Percentiles rank a stretch among this genome's conserved stretches.
Evolutionary conservation across 176 grass and related monocot genomes (phyloP).

Genomic region (Hordeum marinum): DNA sequence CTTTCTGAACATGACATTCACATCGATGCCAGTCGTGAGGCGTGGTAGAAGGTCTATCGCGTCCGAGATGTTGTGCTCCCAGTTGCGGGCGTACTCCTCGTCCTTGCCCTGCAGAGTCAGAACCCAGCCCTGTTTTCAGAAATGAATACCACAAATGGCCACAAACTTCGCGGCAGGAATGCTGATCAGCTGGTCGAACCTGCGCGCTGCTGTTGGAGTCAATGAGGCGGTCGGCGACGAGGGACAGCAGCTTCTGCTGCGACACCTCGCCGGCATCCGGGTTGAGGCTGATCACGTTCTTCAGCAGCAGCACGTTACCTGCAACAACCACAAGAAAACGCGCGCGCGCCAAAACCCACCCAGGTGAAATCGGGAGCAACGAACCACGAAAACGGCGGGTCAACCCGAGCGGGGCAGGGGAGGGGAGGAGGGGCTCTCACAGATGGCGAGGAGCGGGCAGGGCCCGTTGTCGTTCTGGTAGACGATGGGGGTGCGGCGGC

Average conservation of each 20-base stretch:
- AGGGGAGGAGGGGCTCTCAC: slow-evolving; percentile 32
- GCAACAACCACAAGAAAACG: not conserved
- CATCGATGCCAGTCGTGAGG: slow-evolving; percentile 78
- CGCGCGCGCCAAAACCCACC: not conserved
- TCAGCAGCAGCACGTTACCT: slow-evolving; percentile 96
- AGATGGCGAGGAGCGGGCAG: slow-evolving; percentile 94
- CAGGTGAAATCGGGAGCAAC: not conserved
- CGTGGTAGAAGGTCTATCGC: slow-evolving; percentile 79
- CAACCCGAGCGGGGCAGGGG: not conserved
- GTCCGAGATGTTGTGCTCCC: slow-evolving; percentile 77
- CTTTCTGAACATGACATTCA: slow-evolving; percentile 95
- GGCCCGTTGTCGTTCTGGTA: slow-evolving; percentile 99
- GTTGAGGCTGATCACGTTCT: slow-evolving; percentile 81
- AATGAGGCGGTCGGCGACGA: slow-evolving; percentile 89
- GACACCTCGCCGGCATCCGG: slow-evolving; percentile 82
- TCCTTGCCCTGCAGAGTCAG: slow-evolving; percentile 49
- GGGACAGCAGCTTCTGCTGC: slow-evolving; percentile 87
- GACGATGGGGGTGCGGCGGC: slow-evolving; percentile 77
- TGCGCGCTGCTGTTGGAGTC: slow-evolving; percentile 70
- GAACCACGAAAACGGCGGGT: not conserved
- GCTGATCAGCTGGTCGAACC: slow-evolving; percentile 28
- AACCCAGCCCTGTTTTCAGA: not conserved
- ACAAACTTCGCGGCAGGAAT: no score
- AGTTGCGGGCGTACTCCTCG: slow-evolving; percentile 70
- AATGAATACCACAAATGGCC: not conserved